Conservation (phyloP, 2,329 filamentous ascomycete species). For the Trichoderma sp. region DNA sequence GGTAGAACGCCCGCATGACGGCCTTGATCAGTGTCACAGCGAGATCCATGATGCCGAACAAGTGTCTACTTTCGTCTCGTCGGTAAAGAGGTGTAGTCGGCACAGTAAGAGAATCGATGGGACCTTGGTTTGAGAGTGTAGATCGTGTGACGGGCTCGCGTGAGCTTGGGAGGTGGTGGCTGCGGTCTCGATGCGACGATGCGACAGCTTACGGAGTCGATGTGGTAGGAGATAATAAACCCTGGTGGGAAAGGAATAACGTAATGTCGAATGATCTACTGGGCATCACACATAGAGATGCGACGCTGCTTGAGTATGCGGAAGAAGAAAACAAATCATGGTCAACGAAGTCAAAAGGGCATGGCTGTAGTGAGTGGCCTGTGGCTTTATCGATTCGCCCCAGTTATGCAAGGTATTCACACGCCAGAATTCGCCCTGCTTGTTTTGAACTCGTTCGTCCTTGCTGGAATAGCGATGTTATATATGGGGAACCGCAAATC, state of each 20-base stretch:
- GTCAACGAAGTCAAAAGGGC: not conserved
- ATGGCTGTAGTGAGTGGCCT: not conserved
- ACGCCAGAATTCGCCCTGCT: not conserved
- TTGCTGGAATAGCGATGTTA: not conserved
- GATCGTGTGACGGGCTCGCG: not conserved
- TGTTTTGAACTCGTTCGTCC: not conserved
- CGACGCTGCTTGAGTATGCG: not conserved
- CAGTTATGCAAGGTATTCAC: not conserved
- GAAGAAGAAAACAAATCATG: not conserved
- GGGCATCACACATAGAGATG: not conserved
- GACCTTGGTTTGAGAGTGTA: not conserved
- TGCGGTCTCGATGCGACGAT: not conserved
- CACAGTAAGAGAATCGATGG: not conserved
- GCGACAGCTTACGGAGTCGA: not conserved
- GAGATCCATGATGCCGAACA: conserved; percentile 48
- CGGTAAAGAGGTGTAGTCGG: not conserved
- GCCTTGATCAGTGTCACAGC: conserved; percentile 81
- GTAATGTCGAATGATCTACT: not conserved
- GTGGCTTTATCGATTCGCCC: not conserved
- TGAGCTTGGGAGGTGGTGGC: not conserved
- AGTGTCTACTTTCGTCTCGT: not conserved
- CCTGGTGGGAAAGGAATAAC: not conserved
- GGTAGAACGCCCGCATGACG: conserved; percentile 82
- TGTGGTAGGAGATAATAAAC: not conserved
- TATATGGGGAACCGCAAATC: not conserved